Conservation (phyloP, 2,329 filamentous ascomycete species). For the Penicillium sp. region DNA sequence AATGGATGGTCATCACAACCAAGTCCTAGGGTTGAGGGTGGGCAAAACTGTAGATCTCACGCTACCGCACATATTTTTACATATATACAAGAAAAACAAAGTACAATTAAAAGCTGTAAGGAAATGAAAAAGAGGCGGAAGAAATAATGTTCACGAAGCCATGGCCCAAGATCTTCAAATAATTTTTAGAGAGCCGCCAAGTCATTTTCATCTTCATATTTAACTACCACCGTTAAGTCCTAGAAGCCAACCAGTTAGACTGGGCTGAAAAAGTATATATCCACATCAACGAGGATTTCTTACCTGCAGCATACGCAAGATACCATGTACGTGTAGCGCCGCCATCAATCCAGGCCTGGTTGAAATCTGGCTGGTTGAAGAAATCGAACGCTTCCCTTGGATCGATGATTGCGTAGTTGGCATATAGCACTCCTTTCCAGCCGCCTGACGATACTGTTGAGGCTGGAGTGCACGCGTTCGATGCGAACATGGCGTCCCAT, state of each 20-base stretch:
- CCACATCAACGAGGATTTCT: slow-evolving; percentile 15
- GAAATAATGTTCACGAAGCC: slow-evolving; percentile 7
- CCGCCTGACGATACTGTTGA: slow-evolving; percentile 58
- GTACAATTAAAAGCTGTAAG: not conserved
- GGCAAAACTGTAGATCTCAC: too few species aligned
- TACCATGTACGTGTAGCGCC: slow-evolving; percentile 85
- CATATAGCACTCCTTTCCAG: slow-evolving; percentile 82
- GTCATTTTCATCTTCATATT: too few species aligned
- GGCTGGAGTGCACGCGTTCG: slow-evolving; percentile 58
- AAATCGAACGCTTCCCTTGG: slow-evolving; percentile 67
- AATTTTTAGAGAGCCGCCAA: too few species aligned
- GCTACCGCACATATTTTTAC: too few species aligned
- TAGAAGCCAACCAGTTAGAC: slow-evolving; percentile 4
- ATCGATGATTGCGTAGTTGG: slow-evolving; percentile 75
- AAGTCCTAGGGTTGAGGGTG: too few species aligned
- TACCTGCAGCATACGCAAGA: slow-evolving; percentile 71
- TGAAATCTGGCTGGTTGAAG: slow-evolving; percentile 65
- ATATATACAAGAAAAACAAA: too few species aligned
- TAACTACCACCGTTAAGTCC: slow-evolving; percentile 10
- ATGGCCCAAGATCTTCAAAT: not conserved
- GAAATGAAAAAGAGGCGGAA: not conserved
- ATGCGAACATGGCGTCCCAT: slow-evolving; percentile 74
- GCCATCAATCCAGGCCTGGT: slow-evolving; percentile 64
- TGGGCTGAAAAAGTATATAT: not conserved
- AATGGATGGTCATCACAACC: too few species aligned